phyloP scores from a whole-genome alignment of 208 protist genomes.

The Acanthamoeba lenticulata region DNA sequence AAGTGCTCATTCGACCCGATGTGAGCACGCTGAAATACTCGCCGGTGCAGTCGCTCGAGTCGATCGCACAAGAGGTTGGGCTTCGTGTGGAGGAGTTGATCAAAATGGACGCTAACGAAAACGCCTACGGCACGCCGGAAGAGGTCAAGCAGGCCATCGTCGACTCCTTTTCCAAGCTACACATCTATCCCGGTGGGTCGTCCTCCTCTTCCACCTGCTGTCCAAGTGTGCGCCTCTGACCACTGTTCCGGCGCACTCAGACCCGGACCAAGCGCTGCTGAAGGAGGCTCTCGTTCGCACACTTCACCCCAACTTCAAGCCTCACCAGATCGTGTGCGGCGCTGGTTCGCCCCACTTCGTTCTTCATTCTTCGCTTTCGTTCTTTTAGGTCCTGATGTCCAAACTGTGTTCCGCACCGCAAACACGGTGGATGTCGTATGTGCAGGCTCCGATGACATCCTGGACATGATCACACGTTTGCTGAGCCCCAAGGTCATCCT shows the following conservation, averaged over 20 bases:
- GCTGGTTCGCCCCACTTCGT: background rate
- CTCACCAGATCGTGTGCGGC: constrained; percentile 1
- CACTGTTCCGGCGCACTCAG: background rate
- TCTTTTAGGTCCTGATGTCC: background rate
- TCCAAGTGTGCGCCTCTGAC: background rate
- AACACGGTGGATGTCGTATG: background rate
- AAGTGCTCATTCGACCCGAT: constrained; percentile 27
- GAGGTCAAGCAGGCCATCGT: constrained; percentile 32
- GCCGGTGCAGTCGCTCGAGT: constrained; percentile 43
- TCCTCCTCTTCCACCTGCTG: background rate
- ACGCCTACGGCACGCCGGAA: constrained; percentile 67
- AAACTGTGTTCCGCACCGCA: background rate
- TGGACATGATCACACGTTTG: constrained; percentile 76
- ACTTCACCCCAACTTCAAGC: constrained; percentile 14
- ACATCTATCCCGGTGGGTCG: background rate
- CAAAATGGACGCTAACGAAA: constrained; percentile 79
- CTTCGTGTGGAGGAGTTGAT: constrained; percentile 55
- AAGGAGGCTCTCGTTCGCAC: constrained; percentile 21
- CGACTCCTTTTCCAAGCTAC: constrained; percentile 46
- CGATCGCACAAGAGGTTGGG: constrained; percentile 67
- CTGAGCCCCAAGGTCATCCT: constrained; percentile 18
- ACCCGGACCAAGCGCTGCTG: constrained; percentile 40
- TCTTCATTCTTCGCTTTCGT: background rate
- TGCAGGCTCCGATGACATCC: constrained; percentile 71
- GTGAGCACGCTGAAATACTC: background rate